These are phyloP conservation scores for Apophysomyces ossiformis DNA, from an alignment of 371 early-diverging fungal species.

Conservation along the genomic window DNA sequence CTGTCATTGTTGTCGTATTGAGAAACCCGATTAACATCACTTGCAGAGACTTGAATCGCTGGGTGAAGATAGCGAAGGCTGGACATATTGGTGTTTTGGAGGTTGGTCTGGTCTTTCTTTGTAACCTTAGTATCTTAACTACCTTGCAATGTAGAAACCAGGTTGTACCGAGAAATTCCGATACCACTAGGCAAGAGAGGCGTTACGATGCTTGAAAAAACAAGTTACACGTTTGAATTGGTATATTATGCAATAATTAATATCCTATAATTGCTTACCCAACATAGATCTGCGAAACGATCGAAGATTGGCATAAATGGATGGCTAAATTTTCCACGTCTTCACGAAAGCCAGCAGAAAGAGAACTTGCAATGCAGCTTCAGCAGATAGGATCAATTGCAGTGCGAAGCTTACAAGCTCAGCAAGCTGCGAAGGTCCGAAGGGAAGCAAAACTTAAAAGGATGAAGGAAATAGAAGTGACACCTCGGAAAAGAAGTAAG, in stretches of 20 bases:
- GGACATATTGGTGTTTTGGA: constrained; percentile 18
- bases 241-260: not conserved
- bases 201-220: not conserved
- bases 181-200: not conserved
- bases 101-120: not conserved
- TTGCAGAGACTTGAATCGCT: not conserved
- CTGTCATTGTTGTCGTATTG: not conserved
- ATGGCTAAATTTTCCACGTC: constrained; percentile 5
- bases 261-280: not conserved
- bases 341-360: not conserved
- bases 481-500: constrained; percentile 11
- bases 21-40: not conserved
- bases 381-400: not conserved
- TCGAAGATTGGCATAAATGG: constrained; percentile 8
- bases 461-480: not conserved
- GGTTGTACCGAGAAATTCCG: constrained; percentile 15
- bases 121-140: too few relatives aligned
- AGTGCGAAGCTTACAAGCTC: not conserved
- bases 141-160: not conserved
- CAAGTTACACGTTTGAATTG: constrained; percentile 18
- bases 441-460: constrained; percentile 3
- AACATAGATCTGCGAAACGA: not conserved
- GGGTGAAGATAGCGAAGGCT: constrained; percentile 15
- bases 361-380: not conserved
- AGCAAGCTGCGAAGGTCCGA: not conserved